Conservation (phyloP, 495 filamentous ascomycete species). For the Penicillium soppii region DNA sequence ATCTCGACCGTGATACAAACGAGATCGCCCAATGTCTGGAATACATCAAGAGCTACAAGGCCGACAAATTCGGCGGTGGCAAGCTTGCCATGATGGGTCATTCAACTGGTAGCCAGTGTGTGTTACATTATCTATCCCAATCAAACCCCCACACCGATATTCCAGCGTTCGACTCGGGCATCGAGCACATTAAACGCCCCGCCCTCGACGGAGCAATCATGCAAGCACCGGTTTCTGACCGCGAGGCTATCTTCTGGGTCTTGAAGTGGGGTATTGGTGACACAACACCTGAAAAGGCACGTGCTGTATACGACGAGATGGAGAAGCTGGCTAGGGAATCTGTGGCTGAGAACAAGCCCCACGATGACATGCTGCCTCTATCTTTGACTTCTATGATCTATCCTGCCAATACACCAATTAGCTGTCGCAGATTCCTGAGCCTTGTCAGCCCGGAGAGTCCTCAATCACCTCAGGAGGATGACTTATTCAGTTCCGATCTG, state of each 20-base stretch:
- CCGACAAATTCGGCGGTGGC: constrained; percentile 33
- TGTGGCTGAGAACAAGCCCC: constrained; percentile 9
- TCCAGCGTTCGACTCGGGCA: constrained; percentile 29
- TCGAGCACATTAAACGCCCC: constrained; percentile 31
- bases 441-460: constrained; percentile 55
- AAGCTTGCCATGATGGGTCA: constrained; percentile 83
- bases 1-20: constrained; percentile 66
- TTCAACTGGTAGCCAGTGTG: constrained; percentile 81
- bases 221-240: constrained; percentile 73
- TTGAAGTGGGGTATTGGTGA: constrained; percentile 21
- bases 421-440: constrained; percentile 62
- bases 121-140: constrained; percentile 65
- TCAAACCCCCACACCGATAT: constrained; percentile 31
- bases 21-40: constrained; percentile 69
- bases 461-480: constrained; percentile 66
- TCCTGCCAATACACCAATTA: constrained; percentile 51
- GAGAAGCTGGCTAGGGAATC: constrained; percentile 29
- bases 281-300: constrained; percentile 20
- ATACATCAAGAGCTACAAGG: constrained; percentile 60
- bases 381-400: constrained; percentile 34
- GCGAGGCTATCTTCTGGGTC: constrained; percentile 56
- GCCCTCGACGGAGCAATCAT: constrained; percentile 70
- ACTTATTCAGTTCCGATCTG: constrained; percentile 84
- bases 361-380: constrained; percentile 35
- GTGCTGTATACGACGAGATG: constrained; percentile 22